These are phyloP conservation scores for Cladochytrium tenue DNA, from an alignment of 371 early-diverging fungal species.

Conservation along the genomic window DNA sequence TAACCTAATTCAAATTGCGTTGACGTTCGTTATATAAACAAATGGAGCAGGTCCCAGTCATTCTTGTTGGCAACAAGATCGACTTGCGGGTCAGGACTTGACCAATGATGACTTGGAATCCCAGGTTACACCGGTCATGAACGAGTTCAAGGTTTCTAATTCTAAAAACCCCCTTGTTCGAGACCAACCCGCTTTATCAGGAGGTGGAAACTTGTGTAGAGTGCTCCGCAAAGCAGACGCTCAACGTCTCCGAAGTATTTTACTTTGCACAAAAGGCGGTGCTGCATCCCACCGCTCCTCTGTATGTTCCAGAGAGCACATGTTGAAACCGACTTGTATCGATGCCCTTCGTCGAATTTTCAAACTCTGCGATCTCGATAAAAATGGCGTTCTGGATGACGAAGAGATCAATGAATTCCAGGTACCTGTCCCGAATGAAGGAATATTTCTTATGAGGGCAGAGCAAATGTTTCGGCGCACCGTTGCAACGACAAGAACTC, in stretches of 20 bases:
- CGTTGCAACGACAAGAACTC: slow-evolving; percentile 89
- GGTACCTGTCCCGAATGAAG: slow-evolving; percentile 38
- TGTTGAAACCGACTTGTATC: slow-evolving; percentile 82
- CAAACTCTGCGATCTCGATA: slow-evolving; percentile 88
- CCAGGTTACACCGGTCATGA: slow-evolving; percentile 94
- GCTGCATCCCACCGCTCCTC: slow-evolving; percentile 91
- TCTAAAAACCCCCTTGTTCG: background rate
- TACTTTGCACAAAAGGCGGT: slow-evolving; percentile 98
- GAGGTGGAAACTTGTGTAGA: slow-evolving; percentile 98
- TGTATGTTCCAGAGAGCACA: slow-evolving; percentile 89
- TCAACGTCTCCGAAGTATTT: slow-evolving; percentile 96
- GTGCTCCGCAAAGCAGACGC: slow-evolving; percentile 89
- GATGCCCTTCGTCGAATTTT: slow-evolving; percentile 91
- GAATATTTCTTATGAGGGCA: slow-evolving; percentile 23
- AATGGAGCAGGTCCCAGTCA: slow-evolving; percentile 82
- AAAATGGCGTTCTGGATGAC: slow-evolving; percentile 87
- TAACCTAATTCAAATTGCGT: slow-evolving; percentile 33
- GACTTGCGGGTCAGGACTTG: slow-evolving; percentile 83
- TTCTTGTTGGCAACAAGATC: slow-evolving; percentile 96
- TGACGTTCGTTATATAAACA: background rate
- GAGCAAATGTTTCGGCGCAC: slow-evolving; percentile 92
- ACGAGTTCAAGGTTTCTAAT: slow-evolving; percentile 82
- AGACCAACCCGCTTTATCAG: slow-evolving; percentile 34
- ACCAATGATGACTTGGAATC: slow-evolving; percentile 82
- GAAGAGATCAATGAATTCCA: slow-evolving; percentile 95